These are phyloP conservation scores for Candida tallmaniae DNA, from an alignment of 805 yeast genomes.

Conservation along the genomic window DNA sequence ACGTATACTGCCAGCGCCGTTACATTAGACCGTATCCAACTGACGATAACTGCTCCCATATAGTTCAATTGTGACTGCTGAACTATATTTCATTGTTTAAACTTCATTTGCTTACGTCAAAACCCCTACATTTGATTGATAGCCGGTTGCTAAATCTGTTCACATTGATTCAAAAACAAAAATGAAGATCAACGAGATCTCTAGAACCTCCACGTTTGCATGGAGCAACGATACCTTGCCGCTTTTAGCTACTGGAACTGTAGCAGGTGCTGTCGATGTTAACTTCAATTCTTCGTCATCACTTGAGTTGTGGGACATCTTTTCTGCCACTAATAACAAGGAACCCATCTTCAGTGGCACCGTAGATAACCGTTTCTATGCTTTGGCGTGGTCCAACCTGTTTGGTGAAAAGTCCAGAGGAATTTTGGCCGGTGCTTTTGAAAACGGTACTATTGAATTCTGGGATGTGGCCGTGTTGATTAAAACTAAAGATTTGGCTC, in stretches of 20 bases:
- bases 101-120: no score
- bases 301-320: conserved; percentile 76
- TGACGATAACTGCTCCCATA: no score
- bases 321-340: conserved; percentile 29
- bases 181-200: conserved; percentile 79
- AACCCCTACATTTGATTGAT: no score
- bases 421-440: conserved; percentile 83
- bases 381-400: conserved; percentile 76
- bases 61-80: no score
- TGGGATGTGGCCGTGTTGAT: conserved; percentile 64
- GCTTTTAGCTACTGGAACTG: conserved; percentile 81
- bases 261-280: conserved; percentile 94
- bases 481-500: conserved; percentile 34
- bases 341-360: conserved; percentile 32
- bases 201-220: conserved; percentile 89
- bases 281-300: conserved; percentile 74
- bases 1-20: no score
- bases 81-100: no score
- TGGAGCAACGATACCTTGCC: conserved; percentile 84
- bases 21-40: no score
- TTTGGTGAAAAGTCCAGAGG: conserved; percentile 46
- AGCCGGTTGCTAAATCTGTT: no score
- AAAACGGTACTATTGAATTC: conserved; percentile 71
- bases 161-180: no score
- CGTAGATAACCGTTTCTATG: conserved; percentile 53